phyloP scores from a whole-genome alignment of 768 basidiomycete genomes.

The Russula sp. region DNA sequence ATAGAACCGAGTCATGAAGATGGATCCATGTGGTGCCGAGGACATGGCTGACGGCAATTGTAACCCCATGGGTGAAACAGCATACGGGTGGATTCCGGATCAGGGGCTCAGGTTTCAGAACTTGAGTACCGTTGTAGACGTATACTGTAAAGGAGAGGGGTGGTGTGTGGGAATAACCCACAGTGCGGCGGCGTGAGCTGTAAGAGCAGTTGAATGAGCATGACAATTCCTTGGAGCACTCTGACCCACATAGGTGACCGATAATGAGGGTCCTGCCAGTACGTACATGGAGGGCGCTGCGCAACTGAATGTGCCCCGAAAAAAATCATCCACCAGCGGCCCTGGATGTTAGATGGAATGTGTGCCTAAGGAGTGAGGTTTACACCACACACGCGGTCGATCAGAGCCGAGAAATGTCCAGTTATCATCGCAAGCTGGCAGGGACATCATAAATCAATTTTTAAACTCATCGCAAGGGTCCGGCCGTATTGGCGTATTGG shows the following conservation, averaged over 20 bases:
- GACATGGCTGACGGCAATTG: slow-evolving; percentile 10
- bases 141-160: not conserved
- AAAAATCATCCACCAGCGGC: not conserved
- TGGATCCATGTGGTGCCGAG: slow-evolving; percentile 6
- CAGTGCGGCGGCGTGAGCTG: slow-evolving; percentile 6
- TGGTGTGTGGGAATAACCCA: slow-evolving; percentile 5
- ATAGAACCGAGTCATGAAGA: slow-evolving; percentile 1
- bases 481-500: not conserved
- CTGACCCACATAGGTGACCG: slow-evolving; percentile 17
- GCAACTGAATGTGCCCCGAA: slow-evolving; percentile 11
- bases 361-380: slow-evolving; percentile 5
- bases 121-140: not conserved
- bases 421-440: not conserved
- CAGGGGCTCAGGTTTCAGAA: not conserved
- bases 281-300: slow-evolving; percentile 12
- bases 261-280: slow-evolving; percentile 17
- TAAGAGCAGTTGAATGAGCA: slow-evolving; percentile 5
- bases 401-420: slow-evolving; percentile 12
- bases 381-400: slow-evolving; percentile 12
- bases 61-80: slow-evolving; percentile 16
- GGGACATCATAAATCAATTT: slow-evolving; percentile 8
- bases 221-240: slow-evolving; percentile 15
- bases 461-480: not conserved
- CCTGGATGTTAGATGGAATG: not conserved
- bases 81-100: slow-evolving; percentile 1